Percentiles rank a stretch among this genome's conserved stretches.
Conservation (phyloP, 2,329 filamentous ascomycete genomes). For the Aspergillus arachidicola region DNA sequence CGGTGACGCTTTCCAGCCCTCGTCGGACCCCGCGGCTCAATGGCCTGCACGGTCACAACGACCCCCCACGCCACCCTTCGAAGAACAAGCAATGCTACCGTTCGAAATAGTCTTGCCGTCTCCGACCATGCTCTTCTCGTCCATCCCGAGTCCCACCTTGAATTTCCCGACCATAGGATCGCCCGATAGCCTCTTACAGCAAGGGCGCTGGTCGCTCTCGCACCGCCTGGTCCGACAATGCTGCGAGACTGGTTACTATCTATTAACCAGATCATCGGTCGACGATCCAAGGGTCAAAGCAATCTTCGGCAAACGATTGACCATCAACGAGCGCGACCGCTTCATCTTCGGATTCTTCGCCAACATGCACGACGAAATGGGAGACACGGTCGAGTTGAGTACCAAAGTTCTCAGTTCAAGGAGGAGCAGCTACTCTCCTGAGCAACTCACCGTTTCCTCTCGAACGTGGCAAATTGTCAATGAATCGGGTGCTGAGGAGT, state of each 20-base stretch:
- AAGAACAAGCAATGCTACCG: constrained; percentile 19
- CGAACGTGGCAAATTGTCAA: constrained; percentile 21
- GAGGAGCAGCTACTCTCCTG: constrained; percentile 13
- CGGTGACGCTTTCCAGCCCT: neutral
- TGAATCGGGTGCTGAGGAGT: constrained; percentile 19
- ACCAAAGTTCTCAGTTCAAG: constrained; percentile 20
- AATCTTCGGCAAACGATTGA: constrained; percentile 18
- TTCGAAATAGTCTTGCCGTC: constrained; percentile 20
- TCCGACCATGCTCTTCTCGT: neutral
- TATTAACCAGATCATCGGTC: constrained; percentile 17
- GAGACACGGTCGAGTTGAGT: constrained; percentile 18
- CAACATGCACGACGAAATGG: constrained; percentile 19
- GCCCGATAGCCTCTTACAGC: constrained; percentile 8
- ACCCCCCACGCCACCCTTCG: constrained; percentile 21
- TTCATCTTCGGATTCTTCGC: neutral
- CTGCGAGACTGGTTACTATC: constrained; percentile 23
- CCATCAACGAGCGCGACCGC: neutral
- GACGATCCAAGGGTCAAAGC: constrained; percentile 12
- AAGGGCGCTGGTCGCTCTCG: constrained; percentile 20
- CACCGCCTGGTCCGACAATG: constrained; percentile 27
- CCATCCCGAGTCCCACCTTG: neutral
- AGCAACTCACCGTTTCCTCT: constrained; percentile 15
- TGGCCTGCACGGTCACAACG: constrained; percentile 15
- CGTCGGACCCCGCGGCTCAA: constrained; percentile 11
- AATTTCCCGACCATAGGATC: neutral